Evolutionary conservation across 1,139 yeast species (phyloP).

Genomic region (Pneumocystis murina): DNA sequence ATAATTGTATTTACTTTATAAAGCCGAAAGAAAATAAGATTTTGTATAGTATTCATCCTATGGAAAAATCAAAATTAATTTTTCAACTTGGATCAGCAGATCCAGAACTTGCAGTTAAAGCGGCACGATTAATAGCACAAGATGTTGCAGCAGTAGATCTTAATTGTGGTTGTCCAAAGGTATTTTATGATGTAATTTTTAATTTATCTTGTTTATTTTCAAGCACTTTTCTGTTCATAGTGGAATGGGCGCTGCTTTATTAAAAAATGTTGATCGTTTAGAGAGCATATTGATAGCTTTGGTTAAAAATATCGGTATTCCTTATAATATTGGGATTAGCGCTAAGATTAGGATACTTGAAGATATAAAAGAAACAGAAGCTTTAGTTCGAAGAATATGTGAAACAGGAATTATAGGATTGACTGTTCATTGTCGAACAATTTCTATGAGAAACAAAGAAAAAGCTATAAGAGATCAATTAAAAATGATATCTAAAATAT

Average conservation of each 20-base stretch:
- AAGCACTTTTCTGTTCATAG: slow-evolving; percentile 49
- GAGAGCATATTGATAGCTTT: slow-evolving; percentile 50
- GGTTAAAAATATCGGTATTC: slow-evolving; percentile 67
- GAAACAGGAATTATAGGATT: slow-evolving; percentile 70
- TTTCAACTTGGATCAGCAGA: slow-evolving; percentile 84
- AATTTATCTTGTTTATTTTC: neutral
- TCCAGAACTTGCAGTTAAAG: slow-evolving; percentile 73
- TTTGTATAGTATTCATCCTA: slow-evolving; percentile 50
- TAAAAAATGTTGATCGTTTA: slow-evolving; percentile 64
- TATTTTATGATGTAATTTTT: neutral
- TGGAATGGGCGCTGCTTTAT: slow-evolving; percentile 94
- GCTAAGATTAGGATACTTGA: slow-evolving; percentile 75
- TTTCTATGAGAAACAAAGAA: slow-evolving; percentile 80
- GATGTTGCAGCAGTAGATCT: slow-evolving; percentile 91
- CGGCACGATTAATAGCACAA: slow-evolving; percentile 59
- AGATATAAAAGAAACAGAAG: slow-evolving; percentile 42
- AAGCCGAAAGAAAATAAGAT: slow-evolving; percentile 32
- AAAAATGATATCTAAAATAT: slow-evolving; percentile 44
- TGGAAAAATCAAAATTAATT: slow-evolving; percentile 41
- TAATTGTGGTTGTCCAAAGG: slow-evolving; percentile 90
- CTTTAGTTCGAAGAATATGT: slow-evolving; percentile 47
- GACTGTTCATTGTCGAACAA: slow-evolving; percentile 83
- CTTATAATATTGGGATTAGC: slow-evolving; percentile 64
- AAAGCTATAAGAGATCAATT: slow-evolving; percentile 52
- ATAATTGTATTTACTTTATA: slow-evolving; percentile 22